Percentiles rank a stretch among this genome's conserved stretches.
These are phyloP conservation scores for Dentipellis sp. DNA, from an alignment of 768 basidiomycete species.

Conservation along the genomic window DNA sequence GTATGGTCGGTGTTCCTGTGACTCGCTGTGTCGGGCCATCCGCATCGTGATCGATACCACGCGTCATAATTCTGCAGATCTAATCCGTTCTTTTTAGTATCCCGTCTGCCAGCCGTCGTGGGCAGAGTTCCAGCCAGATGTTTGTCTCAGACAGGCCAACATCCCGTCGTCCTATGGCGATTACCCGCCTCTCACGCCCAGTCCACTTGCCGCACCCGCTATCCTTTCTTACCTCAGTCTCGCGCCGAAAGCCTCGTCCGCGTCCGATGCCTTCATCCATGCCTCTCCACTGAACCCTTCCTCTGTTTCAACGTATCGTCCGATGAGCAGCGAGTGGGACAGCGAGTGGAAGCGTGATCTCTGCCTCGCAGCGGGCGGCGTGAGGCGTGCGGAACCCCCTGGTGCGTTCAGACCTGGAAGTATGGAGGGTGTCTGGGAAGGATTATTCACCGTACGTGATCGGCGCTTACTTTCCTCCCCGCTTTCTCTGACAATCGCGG, in stretches of 20 bases:
- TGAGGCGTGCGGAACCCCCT: constrained; percentile 25
- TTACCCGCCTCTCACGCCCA: constrained; percentile 38
- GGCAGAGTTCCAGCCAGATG: constrained; percentile 42
- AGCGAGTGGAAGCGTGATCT: constrained; percentile 59
- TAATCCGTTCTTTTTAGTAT: constrained; percentile 36
- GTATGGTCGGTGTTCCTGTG: neutral
- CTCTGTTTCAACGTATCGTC: constrained; percentile 8
- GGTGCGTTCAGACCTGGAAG: constrained; percentile 55
- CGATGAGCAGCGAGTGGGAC: constrained; percentile 50
- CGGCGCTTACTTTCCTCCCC: neutral
- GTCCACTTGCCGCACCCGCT: constrained; percentile 60
- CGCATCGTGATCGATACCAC: neutral
- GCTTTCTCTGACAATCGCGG: neutral
- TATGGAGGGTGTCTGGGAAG: constrained; percentile 75
- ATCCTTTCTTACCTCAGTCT: constrained; percentile 63
- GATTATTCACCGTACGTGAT: constrained; percentile 56
- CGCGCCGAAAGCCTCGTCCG: constrained; percentile 21
- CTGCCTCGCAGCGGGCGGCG: constrained; percentile 16
- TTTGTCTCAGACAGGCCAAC: constrained; percentile 4
- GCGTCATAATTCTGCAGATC: neutral
- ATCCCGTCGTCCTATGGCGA: constrained; percentile 22
- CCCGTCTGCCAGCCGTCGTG: constrained; percentile 47
- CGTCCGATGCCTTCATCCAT: constrained; percentile 16
- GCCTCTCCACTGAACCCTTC: constrained; percentile 19
- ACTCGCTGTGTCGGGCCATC: neutral